Base-by-base conservation (phyloP, 2,329 filamentous ascomycete genomes). In the Alternaria atra region DNA sequence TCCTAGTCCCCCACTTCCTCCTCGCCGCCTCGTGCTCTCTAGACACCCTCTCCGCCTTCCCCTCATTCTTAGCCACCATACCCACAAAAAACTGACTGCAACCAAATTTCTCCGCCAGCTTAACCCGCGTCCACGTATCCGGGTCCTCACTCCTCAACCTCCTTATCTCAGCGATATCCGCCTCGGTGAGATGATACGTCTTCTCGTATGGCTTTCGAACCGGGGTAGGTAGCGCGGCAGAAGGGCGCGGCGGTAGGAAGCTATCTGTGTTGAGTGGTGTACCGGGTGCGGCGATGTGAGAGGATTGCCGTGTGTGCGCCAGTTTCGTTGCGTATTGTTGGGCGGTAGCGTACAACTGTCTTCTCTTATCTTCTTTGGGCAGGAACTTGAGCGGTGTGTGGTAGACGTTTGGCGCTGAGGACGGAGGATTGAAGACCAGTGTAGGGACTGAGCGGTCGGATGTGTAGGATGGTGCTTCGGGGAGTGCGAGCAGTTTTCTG, bases 311-410 rank as follows among this genome's bases (percentile, higher is more conserved):
- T 43, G 69, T 64, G 37, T 69, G 71, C 1, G 73, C 64, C 50
- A 63, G 59, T 29, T 65, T 63, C 35, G 62, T 68, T 25, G 70
- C 63, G 48, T 74, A 54, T 42, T 60, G 61, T 17, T 75, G 58
- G 48, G 72, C 72, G 10, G 78, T 67, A n/a, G 77, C 64, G 68
- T 83, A 83, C 30, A 87, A 74, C 42, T 75, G 70, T 63, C 82
- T 79, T 57, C 88, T 82, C 23, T 82, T 80, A 77, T 91, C 89
- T 64, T 82, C 80, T 55, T 81, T 73, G 5, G 89, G 89, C 7
- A 91, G 82, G 74, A 91, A 91, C 66, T 89, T 88, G 29, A 83
- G 78, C 2, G 89, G 89, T 2, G 89, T 91, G 73, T 89, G 86
- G 71, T 87, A 88, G 25, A 87, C 84, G 62, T 83, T 87, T 7